Conservation (phyloP, 2,329 filamentous ascomycete species). For the Penicillium oxalicum region DNA sequence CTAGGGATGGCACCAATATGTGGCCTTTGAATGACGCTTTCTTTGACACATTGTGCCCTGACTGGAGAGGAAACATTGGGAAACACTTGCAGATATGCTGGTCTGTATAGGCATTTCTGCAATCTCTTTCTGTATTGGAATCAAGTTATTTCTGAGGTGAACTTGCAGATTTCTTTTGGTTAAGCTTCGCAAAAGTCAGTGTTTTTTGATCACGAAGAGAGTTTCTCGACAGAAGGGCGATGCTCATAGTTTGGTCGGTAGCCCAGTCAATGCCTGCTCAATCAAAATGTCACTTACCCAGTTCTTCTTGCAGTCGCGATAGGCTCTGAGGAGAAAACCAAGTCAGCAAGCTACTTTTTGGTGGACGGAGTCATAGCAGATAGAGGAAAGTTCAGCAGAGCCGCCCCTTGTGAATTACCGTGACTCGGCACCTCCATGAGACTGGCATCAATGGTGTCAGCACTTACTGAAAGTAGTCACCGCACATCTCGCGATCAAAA, state of each 20-base stretch:
- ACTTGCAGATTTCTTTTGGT: conserved; percentile 24
- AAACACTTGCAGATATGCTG: too few species aligned
- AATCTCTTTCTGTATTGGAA: background rate
- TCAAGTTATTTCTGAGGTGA: background rate
- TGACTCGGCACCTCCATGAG: background rate
- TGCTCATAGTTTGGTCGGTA: background rate
- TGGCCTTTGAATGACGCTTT: too few species aligned
- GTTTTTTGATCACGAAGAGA: too few species aligned
- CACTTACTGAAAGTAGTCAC: conserved; percentile 88
- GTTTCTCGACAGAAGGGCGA: background rate
- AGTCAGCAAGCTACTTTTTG: conserved; percentile 4
- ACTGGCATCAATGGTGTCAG: background rate
- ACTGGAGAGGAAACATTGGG: too few species aligned
- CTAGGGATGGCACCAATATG: too few species aligned
- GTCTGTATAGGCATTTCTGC: background rate
- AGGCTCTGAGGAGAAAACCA: conserved; percentile 58
- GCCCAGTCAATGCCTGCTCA: background rate
- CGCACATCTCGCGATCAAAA: conserved; percentile 82
- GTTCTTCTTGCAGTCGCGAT: conserved; percentile 88
- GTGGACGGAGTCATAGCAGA: too few species aligned
- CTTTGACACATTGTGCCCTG: too few species aligned
- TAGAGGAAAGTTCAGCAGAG: too few species aligned
- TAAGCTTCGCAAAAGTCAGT: conserved; percentile 20
- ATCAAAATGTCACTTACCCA: conserved; percentile 59
- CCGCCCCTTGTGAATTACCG: background rate